Evolutionary conservation across 352 stramenopile species (phyloP), one percentile per base, ranked within the genome.

Genomic region (Pythium dissimile): DNA sequence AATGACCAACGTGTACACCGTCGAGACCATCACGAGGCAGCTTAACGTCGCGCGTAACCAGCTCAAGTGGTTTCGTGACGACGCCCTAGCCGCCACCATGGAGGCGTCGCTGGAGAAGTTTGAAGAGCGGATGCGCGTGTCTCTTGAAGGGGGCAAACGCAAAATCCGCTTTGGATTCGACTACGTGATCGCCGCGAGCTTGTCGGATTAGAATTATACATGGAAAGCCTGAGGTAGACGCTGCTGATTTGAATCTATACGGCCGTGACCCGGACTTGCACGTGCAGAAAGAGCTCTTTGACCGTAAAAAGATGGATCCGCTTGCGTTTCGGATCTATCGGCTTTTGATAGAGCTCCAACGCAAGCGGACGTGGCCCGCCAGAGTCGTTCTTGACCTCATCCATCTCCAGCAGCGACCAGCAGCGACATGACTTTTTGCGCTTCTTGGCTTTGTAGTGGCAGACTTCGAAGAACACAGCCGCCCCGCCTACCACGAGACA

Each of bases 1-100:
- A 34, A 92, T 93, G 70, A 77, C 86, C 1, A 96, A 94, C 54
- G 62, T 89, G 18, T 96, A 94, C 69, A 69, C 71, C 41, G 62
- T 82, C 45, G 52, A 59, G 7, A 91, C 79, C 7, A 92, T 94
- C 66, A 57, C 84, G 30, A 75, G 84, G 39, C 86, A 96, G 66
- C 75, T 96, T 15, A 84, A 89, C 58, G 86, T 96, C n/a, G 86
- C 59, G 6, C 66, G 84, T 28, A 75, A 59, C 24, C 92, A 94
- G 38, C 69, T 95, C 32, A 60, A 68, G 52, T 78, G 79, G 23
- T 90, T 94, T 61, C 65, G 71, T n/a, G 71, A 73, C 30, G 66
- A 66, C 26, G 55, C 54, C 6, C 32, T 77, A 9, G 62, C 69
- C 4, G 18, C 34, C 11, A 34, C 46, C 31, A 69, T 77, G 61